These are phyloP conservation scores for Lolium rigidum DNA, from an alignment of 176 grass and related monocot genomes.

Conservation along the genomic window DNA sequence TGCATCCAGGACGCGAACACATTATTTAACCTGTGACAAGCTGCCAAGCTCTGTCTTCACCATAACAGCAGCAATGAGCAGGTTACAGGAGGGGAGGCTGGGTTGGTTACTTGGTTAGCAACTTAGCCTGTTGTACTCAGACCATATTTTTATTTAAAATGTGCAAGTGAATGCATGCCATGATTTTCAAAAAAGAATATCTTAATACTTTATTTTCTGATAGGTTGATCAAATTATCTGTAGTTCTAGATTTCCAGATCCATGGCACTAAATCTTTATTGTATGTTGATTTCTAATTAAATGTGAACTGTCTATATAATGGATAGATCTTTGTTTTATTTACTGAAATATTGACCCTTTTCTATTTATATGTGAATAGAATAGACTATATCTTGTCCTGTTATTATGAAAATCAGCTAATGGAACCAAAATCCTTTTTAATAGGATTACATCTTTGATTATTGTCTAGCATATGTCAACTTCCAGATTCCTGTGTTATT, in stretches of 20 bases:
- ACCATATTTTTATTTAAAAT: constrained; percentile 20
- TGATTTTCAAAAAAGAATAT: neutral
- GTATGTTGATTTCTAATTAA: constrained; percentile 11
- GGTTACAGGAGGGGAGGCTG: neutral
- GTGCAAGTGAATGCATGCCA: neutral
- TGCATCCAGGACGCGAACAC: neutral
- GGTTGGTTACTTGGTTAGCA: neutral
- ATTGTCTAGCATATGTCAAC: neutral
- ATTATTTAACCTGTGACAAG: neutral
- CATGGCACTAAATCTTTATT: neutral
- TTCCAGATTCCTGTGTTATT: constrained; percentile 26
- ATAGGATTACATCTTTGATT: neutral
- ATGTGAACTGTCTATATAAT: constrained; percentile 1
- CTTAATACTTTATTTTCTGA: constrained; percentile 1
- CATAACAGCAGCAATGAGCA: constrained; percentile 2
- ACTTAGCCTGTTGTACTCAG: neutral
- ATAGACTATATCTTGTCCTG: neutral
- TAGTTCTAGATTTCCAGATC: neutral
- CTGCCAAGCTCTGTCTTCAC: neutral
- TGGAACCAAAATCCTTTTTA: neutral
- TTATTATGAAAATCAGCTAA: constrained; percentile 10
- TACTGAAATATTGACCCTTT: neutral
- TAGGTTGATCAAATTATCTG: neutral
- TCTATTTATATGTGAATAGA: constrained; percentile 14
- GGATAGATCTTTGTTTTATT: constrained; percentile 7